phyloP scores from a whole-genome alignment of 2,329 filamentous ascomycete species.

The Claviceps sp. region DNA sequence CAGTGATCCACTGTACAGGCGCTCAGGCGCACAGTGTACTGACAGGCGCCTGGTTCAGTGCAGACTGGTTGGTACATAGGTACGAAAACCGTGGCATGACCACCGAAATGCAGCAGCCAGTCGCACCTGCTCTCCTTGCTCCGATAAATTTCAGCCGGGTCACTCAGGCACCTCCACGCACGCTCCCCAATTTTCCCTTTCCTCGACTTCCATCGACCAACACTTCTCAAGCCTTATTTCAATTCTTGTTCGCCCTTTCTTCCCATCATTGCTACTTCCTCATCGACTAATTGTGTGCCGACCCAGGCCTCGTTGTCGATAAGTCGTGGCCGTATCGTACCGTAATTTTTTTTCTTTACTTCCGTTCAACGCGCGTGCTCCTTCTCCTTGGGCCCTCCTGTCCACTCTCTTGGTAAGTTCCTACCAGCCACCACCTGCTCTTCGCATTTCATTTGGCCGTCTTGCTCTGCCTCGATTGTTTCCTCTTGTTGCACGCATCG shows the following conservation, averaged over 20 bases:
- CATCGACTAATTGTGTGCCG: constrained; percentile 10
- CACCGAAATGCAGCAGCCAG: constrained; percentile 7
- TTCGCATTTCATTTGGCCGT: not conserved
- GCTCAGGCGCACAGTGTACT: no score
- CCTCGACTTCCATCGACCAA: constrained; percentile 9
- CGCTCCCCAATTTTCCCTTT: constrained; percentile 14
- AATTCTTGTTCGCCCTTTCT: constrained; percentile 10
- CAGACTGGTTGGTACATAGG: no score
- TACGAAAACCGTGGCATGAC: no score
- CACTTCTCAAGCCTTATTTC: constrained; percentile 7
- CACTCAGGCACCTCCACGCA: constrained; percentile 1
- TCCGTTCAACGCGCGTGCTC: constrained; percentile 21
- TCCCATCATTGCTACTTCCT: constrained; percentile 26
- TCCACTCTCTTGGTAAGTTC: constrained; percentile 11
- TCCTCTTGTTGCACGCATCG: not conserved
- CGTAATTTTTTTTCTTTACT: constrained; percentile 15
- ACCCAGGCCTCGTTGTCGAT: constrained; percentile 7
- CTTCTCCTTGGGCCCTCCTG: constrained; percentile 7
- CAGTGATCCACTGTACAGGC: no score
- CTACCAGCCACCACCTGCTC: constrained; percentile 2
- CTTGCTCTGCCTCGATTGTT: not conserved
- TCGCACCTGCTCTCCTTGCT: constrained; percentile 16
- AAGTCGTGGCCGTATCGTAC: constrained; percentile 12
- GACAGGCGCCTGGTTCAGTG: no score
- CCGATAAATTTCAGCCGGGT: constrained; percentile 3